Evolutionary conservation across 768 basidiomycete genomes (phyloP), one percentile per base, ranked within the genome.

Genomic region (Trametes gibbosa): DNA sequence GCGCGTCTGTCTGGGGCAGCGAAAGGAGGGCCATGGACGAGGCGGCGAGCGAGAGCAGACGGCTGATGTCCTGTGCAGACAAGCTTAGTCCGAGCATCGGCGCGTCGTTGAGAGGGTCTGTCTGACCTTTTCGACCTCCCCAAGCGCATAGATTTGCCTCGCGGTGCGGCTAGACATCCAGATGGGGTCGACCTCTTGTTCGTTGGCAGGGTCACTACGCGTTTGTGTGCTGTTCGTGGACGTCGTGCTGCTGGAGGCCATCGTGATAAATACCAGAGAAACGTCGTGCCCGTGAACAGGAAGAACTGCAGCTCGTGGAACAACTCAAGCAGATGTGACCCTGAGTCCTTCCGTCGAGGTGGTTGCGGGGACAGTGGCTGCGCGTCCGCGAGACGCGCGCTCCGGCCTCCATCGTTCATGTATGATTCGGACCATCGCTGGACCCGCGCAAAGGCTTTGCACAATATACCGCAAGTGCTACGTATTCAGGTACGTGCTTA

Each of bases 131-230:
- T 92, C 90, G 42, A 92, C 90, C 70, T 86, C 84, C 23, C 87
- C 85, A 9, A 92, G 81, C 4, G 86, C 87, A 69, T 85, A 88
- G 62, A 92, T 92, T 70, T 92, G 90, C 56, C 87, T 79, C 34
- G 89, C 87, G 34, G 90, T 92, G 21, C 87, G 81, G 64, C 89
- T 91, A 23, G 87, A 87, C 4, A 81, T 82, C 89, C 89, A 92
- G 57, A 91, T 87, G 7, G 88, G 85, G 74, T 92, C 89, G 46
- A 87, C 80, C 34, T 85, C 83, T 19, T 58, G 46, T 5, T 56
- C 55, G 35, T n/a, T 19, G 17, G 25, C 27, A 5, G 37, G 37
- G 1, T 19, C 47, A n/a, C n/a, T n/a, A 1, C 49, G 47, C n/a
- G 40, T 47, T 34, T 56, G 55, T 0, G 55, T 29, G n/a, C 37